Conservation (phyloP, 192 early-diverging fungal genomes). For the Coemansia sp. region DNA sequence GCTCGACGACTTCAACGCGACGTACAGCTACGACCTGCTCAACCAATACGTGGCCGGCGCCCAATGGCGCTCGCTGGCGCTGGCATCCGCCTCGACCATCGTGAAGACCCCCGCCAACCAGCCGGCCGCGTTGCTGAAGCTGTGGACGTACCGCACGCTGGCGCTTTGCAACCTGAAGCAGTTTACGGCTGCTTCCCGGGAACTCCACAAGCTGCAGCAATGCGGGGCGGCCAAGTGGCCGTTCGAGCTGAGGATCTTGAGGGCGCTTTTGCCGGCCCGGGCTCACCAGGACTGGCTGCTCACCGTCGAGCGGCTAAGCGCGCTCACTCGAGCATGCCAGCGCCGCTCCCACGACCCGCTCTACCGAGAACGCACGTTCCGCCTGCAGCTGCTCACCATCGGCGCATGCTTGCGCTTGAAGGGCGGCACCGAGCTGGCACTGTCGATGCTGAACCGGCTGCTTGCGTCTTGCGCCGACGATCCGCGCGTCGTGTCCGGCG, state of each 20-base stretch:
- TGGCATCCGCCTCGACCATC: constrained; percentile 30
- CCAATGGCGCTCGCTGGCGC: constrained; percentile 41
- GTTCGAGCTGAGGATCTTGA: constrained; percentile 38
- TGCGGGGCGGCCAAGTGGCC: constrained; percentile 20
- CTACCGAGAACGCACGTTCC: constrained; percentile 15
- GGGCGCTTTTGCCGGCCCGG: constrained; percentile 25
- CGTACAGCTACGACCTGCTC: constrained; percentile 32
- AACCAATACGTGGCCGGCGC: constrained; percentile 36
- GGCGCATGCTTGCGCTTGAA: constrained; percentile 12
- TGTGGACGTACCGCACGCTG: constrained; percentile 37
- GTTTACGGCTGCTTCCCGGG: constrained; percentile 10
- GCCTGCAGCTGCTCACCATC: constrained; percentile 19
- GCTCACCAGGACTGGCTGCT: constrained; percentile 8
- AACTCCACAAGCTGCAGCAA: constrained; percentile 21
- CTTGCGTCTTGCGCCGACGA: not conserved
- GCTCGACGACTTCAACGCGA: constrained; percentile 17
- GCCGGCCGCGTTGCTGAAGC: constrained; percentile 8
- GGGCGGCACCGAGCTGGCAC: constrained; percentile 13
- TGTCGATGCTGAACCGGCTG: constrained; percentile 10
- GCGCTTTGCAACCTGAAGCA: constrained; percentile 17
- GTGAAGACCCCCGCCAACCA: constrained; percentile 9
- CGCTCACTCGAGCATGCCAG: constrained; percentile 27
- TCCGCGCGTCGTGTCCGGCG: constrained; percentile 27
- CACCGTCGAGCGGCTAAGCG: constrained; percentile 19
- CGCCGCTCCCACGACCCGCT: constrained; percentile 3